Conservation (phyloP, 176 grass and related monocot species). For the Elaeis guineensis region DNA sequence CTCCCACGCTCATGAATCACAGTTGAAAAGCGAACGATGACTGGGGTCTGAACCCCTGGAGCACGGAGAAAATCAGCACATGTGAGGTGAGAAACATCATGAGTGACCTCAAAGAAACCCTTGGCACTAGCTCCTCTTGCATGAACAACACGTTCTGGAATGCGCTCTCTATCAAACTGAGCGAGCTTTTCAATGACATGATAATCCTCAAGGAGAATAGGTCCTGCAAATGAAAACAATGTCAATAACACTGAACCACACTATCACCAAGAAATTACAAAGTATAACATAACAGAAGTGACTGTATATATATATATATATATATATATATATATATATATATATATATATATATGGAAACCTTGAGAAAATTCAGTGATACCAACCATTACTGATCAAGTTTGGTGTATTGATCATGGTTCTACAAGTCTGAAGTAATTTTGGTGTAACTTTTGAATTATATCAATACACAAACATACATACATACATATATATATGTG, state of each 20-base stretch:
- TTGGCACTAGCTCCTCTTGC: conserved; percentile 90
- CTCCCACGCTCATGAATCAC: conserved; percentile 98
- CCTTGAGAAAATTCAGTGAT: no score
- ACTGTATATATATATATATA: no score
- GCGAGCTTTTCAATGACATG: conserved; percentile 91
- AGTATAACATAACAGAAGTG: no score
- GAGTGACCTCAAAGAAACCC: conserved; percentile 98
- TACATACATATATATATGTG: no score
- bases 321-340: no score
- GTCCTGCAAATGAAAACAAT: conserved; percentile 30
- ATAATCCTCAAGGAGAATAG: conserved; percentile 95
- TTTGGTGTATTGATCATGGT: no score
- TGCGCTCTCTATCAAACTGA: conserved; percentile 87
- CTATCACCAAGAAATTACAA: no score
- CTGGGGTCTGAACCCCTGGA: conserved; percentile 67
- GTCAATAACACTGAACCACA: neutral
- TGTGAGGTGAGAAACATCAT: conserved; percentile 78
- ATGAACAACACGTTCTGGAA: conserved; percentile 94
- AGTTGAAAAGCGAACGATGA: conserved; percentile 96
- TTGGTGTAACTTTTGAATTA: no score
- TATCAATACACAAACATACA: no score
- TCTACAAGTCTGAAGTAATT: no score
- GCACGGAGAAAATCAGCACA: conserved; percentile 94
- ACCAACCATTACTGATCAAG: no score
- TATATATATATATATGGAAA: no score